Evolutionary conservation across 2,329 filamentous ascomycete species (phyloP).

Genomic region (Ophiostoma montium): DNA sequence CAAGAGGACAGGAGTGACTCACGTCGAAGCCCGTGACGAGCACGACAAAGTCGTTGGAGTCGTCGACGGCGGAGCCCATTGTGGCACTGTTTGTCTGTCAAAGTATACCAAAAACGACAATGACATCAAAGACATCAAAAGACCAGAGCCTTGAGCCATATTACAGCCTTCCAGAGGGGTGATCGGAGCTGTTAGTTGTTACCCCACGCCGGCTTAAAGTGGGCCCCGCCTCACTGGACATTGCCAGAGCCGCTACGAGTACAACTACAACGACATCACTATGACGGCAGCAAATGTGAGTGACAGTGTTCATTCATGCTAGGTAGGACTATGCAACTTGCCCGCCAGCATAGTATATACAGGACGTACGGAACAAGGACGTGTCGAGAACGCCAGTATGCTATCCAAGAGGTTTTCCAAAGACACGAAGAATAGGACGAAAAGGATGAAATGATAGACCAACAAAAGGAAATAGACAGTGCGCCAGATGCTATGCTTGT

Average conservation of each 20-base stretch:
- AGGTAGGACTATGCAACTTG: too few relatives aligned
- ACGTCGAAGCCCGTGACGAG: constrained; percentile 50
- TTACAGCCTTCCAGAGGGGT: too few relatives aligned
- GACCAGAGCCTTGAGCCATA: too few relatives aligned
- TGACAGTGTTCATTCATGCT: too few relatives aligned
- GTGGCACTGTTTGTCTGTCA: too few relatives aligned
- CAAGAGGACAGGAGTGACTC: too few relatives aligned
- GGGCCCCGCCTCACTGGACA: neutral
- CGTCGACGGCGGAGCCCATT: constrained; percentile 18
- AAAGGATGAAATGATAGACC: neutral
- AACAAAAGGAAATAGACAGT: neutral
- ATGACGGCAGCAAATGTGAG: too few relatives aligned
- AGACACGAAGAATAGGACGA: neutral
- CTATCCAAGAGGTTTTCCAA: neutral
- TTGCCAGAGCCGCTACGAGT: too few relatives aligned
- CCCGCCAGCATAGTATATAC: neutral
- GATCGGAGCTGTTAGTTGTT: neutral
- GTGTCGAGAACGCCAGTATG: too few relatives aligned
- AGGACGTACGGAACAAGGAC: too few relatives aligned
- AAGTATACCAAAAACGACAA: too few relatives aligned
- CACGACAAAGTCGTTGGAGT: constrained; percentile 37
- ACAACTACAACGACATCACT: too few relatives aligned
- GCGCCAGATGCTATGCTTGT: neutral
- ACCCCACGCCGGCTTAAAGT: neutral
- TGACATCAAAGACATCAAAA: neutral